These are phyloP conservation scores for Geum urbanum DNA, from an alignment of 306 rosid species.

Conservation along the genomic window DNA sequence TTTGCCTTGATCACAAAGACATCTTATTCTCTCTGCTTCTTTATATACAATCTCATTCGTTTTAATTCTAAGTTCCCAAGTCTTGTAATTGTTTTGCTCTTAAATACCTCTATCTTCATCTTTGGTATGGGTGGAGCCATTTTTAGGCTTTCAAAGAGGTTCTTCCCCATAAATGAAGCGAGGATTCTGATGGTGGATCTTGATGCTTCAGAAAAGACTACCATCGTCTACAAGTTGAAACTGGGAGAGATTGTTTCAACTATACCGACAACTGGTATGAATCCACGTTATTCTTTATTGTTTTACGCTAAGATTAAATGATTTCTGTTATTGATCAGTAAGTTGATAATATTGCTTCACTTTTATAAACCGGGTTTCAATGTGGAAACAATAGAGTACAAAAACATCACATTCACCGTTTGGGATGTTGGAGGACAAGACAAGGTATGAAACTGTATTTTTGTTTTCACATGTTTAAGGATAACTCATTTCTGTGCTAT, in stretches of 20 bases:
- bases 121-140: constrained; percentile 37
- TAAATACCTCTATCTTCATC: background rate
- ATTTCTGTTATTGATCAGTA: background rate
- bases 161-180: constrained; percentile 33
- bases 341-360: background rate
- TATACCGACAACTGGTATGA: constrained; percentile 41
- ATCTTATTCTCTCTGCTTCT: constrained; percentile 14
- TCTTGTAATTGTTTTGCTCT: background rate
- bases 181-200: constrained; percentile 53
- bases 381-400: constrained; percentile 43
- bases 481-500: background rate
- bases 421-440: constrained; percentile 61
- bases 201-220: constrained; percentile 55
- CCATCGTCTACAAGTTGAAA: constrained; percentile 45
- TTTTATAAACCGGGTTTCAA: constrained; percentile 46
- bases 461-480: background rate
- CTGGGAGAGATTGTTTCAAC: constrained; percentile 34
- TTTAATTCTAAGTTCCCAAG: background rate
- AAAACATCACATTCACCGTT: constrained; percentile 33
- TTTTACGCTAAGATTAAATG: background rate
- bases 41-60: background rate
- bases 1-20: constrained; percentile 30
- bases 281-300: background rate
- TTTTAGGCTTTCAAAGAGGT: constrained; percentile 29
- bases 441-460: constrained; percentile 30